Conservation (phyloP, 768 basidiomycete species). For the Pulveroboletus sp. region DNA sequence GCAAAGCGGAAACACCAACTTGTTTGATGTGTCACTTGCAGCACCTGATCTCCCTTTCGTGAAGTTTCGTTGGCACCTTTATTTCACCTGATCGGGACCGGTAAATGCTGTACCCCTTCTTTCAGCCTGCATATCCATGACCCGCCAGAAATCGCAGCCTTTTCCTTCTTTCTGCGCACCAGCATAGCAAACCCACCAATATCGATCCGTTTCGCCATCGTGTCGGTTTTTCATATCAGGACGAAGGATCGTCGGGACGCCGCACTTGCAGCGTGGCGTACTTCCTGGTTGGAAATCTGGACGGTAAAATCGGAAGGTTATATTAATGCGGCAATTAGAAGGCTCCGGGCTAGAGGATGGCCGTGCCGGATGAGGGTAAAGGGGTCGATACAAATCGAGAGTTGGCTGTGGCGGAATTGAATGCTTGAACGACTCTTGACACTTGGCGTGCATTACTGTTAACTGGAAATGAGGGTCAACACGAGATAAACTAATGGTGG, state of each 20-base stretch:
- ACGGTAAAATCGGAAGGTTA: conserved; percentile 83
- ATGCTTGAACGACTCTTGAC: conserved; percentile 81
- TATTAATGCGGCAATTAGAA: conserved; percentile 73
- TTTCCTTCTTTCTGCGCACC: conserved; percentile 83
- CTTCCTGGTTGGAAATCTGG: conserved; percentile 69
- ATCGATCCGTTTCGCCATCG: conserved; percentile 50
- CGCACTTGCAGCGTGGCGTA: conserved; percentile 72
- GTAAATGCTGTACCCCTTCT: conserved; percentile 50
- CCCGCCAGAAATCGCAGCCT: conserved; percentile 71
- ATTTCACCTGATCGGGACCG: conserved; percentile 10
- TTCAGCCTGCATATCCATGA: conserved; percentile 67
- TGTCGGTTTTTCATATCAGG: conserved; percentile 76
- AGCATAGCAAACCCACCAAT: conserved; percentile 77
- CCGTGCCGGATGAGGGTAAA: conserved; percentile 37
- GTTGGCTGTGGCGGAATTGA: conserved; percentile 66
- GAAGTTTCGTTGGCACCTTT: not conserved
- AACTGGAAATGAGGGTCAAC: conserved; percentile 40
- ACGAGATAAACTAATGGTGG: not conserved
- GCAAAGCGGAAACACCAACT: conserved; percentile 1
- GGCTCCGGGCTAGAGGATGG: conserved; percentile 33
- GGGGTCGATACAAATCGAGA: conserved; percentile 69
- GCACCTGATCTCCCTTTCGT: not conserved
- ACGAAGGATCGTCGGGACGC: conserved; percentile 62
- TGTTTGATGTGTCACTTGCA: not conserved
- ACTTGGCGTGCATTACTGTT: conserved; percentile 83